phyloP scores from a whole-genome alignment of 2,329 filamentous ascomycete species.

The Biscogniauxia mediterranea region DNA sequence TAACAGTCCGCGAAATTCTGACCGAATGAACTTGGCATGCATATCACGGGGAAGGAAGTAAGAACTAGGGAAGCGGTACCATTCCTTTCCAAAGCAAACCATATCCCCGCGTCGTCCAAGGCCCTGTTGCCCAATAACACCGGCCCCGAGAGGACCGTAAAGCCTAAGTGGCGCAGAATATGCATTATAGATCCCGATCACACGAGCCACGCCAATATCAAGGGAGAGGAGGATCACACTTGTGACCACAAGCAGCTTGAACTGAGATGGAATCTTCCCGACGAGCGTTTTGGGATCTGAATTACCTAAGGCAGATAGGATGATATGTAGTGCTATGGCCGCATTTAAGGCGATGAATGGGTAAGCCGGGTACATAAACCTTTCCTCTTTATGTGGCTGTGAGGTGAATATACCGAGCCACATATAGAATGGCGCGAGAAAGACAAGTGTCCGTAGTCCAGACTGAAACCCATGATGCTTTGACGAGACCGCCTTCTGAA shows the following conservation, averaged over 20 bases:
- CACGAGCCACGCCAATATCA: slow-evolving; percentile 67
- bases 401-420: slow-evolving; percentile 90
- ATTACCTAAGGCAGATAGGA: slow-evolving; percentile 73
- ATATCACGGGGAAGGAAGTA: slow-evolving; percentile 85
- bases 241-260: slow-evolving; percentile 68
- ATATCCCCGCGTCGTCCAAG: slow-evolving; percentile 61
- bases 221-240: slow-evolving; percentile 62
- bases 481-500: slow-evolving; percentile 66
- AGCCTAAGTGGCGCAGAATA: slow-evolving; percentile 79
- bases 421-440: slow-evolving; percentile 85
- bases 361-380: slow-evolving; percentile 98
- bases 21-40: slow-evolving; percentile 85
- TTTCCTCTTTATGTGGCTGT: slow-evolving; percentile 95
- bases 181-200: slow-evolving; percentile 72
- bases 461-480: slow-evolving; percentile 65
- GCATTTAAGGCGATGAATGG: slow-evolving; percentile 88
- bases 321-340: slow-evolving; percentile 76
- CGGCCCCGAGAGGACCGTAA: slow-evolving; percentile 65
- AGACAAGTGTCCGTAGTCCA: slow-evolving; percentile 71
- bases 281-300: slow-evolving; percentile 64
- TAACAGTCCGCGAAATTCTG: slow-evolving; percentile 83
- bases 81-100: slow-evolving; percentile 93
- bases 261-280: slow-evolving; percentile 68
- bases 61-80: slow-evolving; percentile 95
- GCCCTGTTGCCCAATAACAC: slow-evolving; percentile 43